Percentiles rank a stretch among this genome's conserved stretches.
Evolutionary conservation across 805 yeast species (phyloP).

Genomic region (Huiozyma sinensis): DNA sequence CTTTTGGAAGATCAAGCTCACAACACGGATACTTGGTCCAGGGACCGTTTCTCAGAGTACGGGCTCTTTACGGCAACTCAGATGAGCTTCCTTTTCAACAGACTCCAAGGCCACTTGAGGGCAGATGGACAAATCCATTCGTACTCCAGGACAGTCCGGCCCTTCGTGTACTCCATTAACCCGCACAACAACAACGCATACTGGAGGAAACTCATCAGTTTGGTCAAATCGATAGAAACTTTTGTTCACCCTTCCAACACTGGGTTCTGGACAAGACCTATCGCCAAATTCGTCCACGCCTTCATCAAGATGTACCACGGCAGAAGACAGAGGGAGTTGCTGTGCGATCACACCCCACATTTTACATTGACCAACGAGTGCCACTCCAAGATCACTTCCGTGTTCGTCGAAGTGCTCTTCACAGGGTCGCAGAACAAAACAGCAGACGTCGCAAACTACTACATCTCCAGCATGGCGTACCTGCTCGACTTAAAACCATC

Average conservation of each 20-base stretch:
- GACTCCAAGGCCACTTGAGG: slow-evolving; percentile 35
- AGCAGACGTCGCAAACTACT: slow-evolving; percentile 43
- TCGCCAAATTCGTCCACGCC: slow-evolving; percentile 55
- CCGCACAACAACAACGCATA: slow-evolving; percentile 39
- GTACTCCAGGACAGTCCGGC: slow-evolving; percentile 38
- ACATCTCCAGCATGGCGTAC: slow-evolving; percentile 49
- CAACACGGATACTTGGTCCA: not conserved
- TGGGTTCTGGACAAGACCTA: slow-evolving; percentile 71
- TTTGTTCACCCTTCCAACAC: slow-evolving; percentile 85
- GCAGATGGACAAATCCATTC: slow-evolving; percentile 32
- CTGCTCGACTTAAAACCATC: slow-evolving; percentile 54
- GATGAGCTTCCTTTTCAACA: slow-evolving; percentile 46
- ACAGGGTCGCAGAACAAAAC: slow-evolving; percentile 73
- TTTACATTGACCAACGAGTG: slow-evolving; percentile 24
- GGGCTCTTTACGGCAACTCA: slow-evolving; percentile 64
- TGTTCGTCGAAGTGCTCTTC: slow-evolving; percentile 42
- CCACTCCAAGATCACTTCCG: slow-evolving; percentile 28
- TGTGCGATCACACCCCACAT: slow-evolving; percentile 24
- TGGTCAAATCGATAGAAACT: slow-evolving; percentile 61
- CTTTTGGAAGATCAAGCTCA: slow-evolving; percentile 12
- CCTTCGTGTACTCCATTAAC: slow-evolving; percentile 46
- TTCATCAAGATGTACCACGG: slow-evolving; percentile 51
- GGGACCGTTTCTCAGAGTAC: slow-evolving; percentile 31
- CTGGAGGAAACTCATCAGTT: slow-evolving; percentile 40
- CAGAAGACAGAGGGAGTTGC: slow-evolving; percentile 41